Percentiles rank a stretch among this genome's conserved stretches.
Conservation (phyloP, 1,284 basidiomycete species). For the Sporisorium sorghi region DNA sequence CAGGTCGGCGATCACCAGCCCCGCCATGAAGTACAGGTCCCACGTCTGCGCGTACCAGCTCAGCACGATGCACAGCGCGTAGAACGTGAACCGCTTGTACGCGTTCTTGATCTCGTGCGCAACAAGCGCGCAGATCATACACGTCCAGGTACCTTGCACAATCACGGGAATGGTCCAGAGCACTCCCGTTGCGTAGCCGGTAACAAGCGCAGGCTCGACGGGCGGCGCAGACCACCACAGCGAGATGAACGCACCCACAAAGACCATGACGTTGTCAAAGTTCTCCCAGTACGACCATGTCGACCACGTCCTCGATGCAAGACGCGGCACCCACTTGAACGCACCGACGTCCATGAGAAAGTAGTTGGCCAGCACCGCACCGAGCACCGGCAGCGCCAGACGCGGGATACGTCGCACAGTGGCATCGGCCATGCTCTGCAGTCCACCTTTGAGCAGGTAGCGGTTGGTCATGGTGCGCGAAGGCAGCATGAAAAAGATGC, state of each 20-base stretch:
- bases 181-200: slow-evolving; percentile 63
- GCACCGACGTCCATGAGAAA: slow-evolving; percentile 60
- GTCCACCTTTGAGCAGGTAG: slow-evolving; percentile 57
- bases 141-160: slow-evolving; percentile 60
- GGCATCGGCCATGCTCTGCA: slow-evolving; percentile 56
- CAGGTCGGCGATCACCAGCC: slow-evolving; percentile 59
- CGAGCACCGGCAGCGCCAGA: slow-evolving; percentile 56
- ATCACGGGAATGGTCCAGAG: slow-evolving; percentile 66
- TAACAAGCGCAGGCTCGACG: slow-evolving; percentile 49
- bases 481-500: slow-evolving; percentile 63
- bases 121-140: slow-evolving; percentile 56
- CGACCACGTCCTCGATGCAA: slow-evolving; percentile 62
- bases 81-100: slow-evolving; percentile 61
- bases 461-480: slow-evolving; percentile 61
- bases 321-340: slow-evolving; percentile 60
- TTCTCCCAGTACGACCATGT: slow-evolving; percentile 63
- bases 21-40: slow-evolving; percentile 65
- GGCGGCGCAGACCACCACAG: slow-evolving; percentile 63
- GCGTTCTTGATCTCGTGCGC: slow-evolving; percentile 61
- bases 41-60: slow-evolving; percentile 62
- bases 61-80: slow-evolving; percentile 53
- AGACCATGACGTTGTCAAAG: slow-evolving; percentile 59
- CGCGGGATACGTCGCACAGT: slow-evolving; percentile 60
- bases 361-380: slow-evolving; percentile 61
- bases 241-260: slow-evolving; percentile 56